phyloP scores from a whole-genome alignment of 2,329 filamentous ascomycete genomes.

The Aspergillus vadensis region DNA sequence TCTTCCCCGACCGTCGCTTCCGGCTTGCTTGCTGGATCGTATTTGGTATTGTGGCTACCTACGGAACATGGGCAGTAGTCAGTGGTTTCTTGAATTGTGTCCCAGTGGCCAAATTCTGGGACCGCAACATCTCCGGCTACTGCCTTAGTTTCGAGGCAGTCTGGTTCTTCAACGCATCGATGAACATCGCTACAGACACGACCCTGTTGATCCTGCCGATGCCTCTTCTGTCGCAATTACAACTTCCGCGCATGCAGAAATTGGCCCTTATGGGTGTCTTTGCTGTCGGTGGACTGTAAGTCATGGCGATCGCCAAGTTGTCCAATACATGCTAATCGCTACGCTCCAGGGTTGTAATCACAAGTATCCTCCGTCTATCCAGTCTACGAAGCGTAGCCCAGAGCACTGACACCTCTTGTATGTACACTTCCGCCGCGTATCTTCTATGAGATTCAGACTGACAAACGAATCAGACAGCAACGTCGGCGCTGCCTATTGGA shows the following conservation, averaged over 20 bases:
- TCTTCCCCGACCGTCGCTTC: slow-evolving; percentile 40
- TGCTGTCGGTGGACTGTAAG: slow-evolving; percentile 44
- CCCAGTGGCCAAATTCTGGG: slow-evolving; percentile 47
- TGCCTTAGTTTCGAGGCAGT: slow-evolving; percentile 45
- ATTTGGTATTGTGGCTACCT: slow-evolving; percentile 33
- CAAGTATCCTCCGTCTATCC: slow-evolving; percentile 34
- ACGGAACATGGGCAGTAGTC: slow-evolving; percentile 37
- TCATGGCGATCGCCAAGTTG: not conserved
- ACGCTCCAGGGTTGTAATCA: slow-evolving; percentile 32
- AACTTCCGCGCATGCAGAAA: slow-evolving; percentile 46
- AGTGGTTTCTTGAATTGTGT: slow-evolving; percentile 46
- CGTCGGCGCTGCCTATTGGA: slow-evolving; percentile 48
- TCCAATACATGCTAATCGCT: not conserved
- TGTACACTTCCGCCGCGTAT: too few relatives aligned
- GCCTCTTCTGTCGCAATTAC: slow-evolving; percentile 43
- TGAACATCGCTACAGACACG: slow-evolving; percentile 49
- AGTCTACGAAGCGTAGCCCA: slow-evolving; percentile 29
- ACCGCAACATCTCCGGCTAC: slow-evolving; percentile 33
- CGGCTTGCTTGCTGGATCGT: slow-evolving; percentile 39
- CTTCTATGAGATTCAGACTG: not conserved
- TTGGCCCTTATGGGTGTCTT: slow-evolving; percentile 46
- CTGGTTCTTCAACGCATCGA: slow-evolving; percentile 46
- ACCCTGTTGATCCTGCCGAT: slow-evolving; percentile 46
- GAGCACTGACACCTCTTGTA: slow-evolving; percentile 33
- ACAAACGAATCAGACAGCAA: slow-evolving; percentile 23